Conservation (phyloP, 805 yeast species). For the Isabelozyma gotoi region DNA sequence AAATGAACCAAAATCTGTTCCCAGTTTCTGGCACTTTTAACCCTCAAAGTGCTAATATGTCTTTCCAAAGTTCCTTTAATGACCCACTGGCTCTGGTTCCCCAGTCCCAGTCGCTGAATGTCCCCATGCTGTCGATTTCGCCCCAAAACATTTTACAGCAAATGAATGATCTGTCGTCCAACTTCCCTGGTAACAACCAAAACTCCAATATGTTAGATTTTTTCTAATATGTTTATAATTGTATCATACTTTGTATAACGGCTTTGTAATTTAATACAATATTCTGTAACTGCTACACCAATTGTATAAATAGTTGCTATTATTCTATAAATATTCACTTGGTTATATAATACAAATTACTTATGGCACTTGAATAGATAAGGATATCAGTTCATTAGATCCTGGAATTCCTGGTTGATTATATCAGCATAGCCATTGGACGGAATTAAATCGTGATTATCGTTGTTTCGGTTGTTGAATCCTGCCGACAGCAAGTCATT, state of each 20-base stretch:
- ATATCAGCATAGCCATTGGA: conserved; percentile 35
- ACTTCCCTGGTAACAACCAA: background rate
- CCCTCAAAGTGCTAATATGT: conserved; percentile 1
- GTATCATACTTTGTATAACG: background rate
- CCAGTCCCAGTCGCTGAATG: conserved; percentile 6
- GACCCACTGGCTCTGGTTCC: conserved; percentile 1
- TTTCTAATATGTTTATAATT: conserved; percentile 19
- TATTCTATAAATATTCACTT: background rate
- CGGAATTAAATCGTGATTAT: background rate
- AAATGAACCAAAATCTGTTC: background rate
- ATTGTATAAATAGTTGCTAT: no score
- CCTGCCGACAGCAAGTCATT: background rate
- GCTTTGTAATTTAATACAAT: no score
- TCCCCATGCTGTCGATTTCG: conserved; percentile 19
- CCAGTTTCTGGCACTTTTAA: conserved; percentile 1
- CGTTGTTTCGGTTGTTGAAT: background rate
- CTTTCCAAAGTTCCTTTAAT: conserved; percentile 4
- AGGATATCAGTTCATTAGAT: conserved; percentile 14
- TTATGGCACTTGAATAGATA: background rate
- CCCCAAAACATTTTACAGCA: conserved; percentile 42
- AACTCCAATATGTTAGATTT: conserved; percentile 24
- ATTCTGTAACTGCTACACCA: no score
- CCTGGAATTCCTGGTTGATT: conserved; percentile 38
- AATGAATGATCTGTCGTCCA: conserved; percentile 11
- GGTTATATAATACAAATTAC: background rate